Evolutionary conservation across 2,329 filamentous ascomycete genomes (phyloP), one percentile per base, ranked within the genome.

Genomic region (Canariomyces notabilis): DNA sequence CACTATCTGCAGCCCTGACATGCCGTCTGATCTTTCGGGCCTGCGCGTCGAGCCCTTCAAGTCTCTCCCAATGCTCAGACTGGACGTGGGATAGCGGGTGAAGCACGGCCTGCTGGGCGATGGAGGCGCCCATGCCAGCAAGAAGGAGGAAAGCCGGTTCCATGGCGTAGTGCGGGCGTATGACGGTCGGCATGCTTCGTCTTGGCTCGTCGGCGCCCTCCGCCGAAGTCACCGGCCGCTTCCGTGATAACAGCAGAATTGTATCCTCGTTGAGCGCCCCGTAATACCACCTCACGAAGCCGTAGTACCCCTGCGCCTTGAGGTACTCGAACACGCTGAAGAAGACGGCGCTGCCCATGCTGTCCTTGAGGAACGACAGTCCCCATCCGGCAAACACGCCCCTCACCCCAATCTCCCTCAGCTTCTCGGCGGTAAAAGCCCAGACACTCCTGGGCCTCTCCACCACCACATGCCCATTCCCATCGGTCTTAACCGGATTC

Each of bases 251-350:
- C 1, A 72, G 56, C 45, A 77, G 68, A 42, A 81, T 66, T 11
- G 70, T 71, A 26, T 79, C 72, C 33, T 73, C 69, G 21, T 70
- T 73, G 19, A 80, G 62, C 1, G 73, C 74, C 21, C 81, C 79
- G 55, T 89, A 89, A 61, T 82, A 87, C 69, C 77, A 81, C 12
- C 75, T 77, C 23, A 89, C 77, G 59, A 85, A 89, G 36, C 69
- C 70, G 64, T 88, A 88, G 65, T 87, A 85, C 11, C 74, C 74
- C 61, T 89, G 85, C 9, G 80, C 82, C 62, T 89, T 89, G 59
- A 89, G 69, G 38, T 80, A 86, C 65, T 90, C 86, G 53, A 90
- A 89, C 0, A 77, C 79, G 56, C 77, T 79, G 64, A 90, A 90
- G 72, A 88, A 88, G 15, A 86, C 65, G 29, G 81, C 85, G 43